Conservation (phyloP, 2,329 filamentous ascomycete genomes). For the Ophiognomonia clavigignenti-juglandacearum region DNA sequence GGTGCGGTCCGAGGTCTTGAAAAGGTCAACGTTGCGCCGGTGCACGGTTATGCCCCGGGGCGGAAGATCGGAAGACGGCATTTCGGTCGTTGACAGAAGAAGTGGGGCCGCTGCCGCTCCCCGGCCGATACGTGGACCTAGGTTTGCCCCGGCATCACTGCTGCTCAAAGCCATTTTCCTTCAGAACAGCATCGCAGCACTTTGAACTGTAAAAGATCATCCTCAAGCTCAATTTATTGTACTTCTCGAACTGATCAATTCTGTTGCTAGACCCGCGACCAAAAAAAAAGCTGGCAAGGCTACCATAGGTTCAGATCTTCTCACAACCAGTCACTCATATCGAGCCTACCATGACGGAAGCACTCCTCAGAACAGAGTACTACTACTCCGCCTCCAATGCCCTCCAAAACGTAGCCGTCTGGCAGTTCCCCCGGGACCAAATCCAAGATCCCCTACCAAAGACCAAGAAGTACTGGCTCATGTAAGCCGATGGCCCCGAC, state of each 20-base stretch:
- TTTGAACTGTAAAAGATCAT: too few species aligned
- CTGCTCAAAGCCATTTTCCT: too few species aligned
- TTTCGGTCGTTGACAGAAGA: background rate
- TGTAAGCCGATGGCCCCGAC: too few species aligned
- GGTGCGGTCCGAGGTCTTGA: too few species aligned
- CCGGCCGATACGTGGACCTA: background rate
- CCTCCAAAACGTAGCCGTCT: conserved; percentile 16
- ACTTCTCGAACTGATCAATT: too few species aligned
- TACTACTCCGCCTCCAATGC: conserved; percentile 11
- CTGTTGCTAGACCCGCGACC: too few species aligned
- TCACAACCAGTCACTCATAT: background rate
- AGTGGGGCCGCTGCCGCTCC: background rate
- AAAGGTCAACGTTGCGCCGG: too few species aligned
- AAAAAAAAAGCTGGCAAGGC: too few species aligned
- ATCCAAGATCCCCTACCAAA: background rate
- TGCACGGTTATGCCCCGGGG: background rate
- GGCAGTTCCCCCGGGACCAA: conserved; percentile 13
- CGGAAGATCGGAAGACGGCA: background rate
- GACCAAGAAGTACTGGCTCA: conserved; percentile 14
- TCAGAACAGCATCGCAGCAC: too few species aligned
- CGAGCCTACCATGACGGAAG: conserved; percentile 6
- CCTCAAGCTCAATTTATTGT: too few species aligned
- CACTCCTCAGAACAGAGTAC: conserved; percentile 13
- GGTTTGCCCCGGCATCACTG: too few species aligned
- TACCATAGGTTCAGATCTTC: too few species aligned